Conservation (phyloP, 2,329 filamentous ascomycete species). For the Cladosporium sp. region DNA sequence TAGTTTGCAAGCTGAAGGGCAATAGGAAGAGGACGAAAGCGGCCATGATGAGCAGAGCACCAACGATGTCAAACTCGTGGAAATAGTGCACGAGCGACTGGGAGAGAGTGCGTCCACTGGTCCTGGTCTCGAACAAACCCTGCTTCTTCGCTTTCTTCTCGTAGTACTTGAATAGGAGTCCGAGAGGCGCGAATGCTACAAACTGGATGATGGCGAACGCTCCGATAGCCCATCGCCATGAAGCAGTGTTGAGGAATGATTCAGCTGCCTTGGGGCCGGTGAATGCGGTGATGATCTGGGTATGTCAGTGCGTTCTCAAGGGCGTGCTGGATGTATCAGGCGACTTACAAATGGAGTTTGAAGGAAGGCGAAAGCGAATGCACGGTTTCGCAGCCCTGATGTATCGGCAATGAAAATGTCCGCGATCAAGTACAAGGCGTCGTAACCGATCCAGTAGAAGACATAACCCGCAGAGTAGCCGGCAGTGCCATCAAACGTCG, state of each 20-base stretch:
- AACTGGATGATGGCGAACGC: constrained; percentile 63
- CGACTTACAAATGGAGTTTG: constrained; percentile 62
- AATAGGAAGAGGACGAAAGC: constrained; percentile 63
- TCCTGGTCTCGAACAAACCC: constrained; percentile 44
- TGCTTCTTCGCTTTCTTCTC: constrained; percentile 55
- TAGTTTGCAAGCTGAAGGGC: constrained; percentile 54
- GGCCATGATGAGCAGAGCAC: constrained; percentile 56
- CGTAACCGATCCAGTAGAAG: constrained; percentile 23
- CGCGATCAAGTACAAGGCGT: constrained; percentile 15
- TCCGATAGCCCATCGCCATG: constrained; percentile 67
- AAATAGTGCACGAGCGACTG: constrained; percentile 53
- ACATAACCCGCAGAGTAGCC: constrained; percentile 21
- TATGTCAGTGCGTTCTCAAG: constrained; percentile 30
- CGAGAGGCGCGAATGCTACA: constrained; percentile 59
- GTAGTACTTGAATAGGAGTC: constrained; percentile 54
- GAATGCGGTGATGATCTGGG: constrained; percentile 32
- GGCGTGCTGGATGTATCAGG: constrained; percentile 39
- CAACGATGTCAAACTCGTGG: constrained; percentile 61
- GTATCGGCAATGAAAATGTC: constrained; percentile 64
- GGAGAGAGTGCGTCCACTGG: constrained; percentile 42
- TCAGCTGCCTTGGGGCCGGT: constrained; percentile 20
- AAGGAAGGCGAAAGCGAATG: constrained; percentile 59
- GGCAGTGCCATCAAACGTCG: constrained; percentile 17
- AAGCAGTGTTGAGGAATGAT: constrained; percentile 28
- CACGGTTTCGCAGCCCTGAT: constrained; percentile 60